Evolutionary conservation across 1,284 basidiomycete genomes (phyloP).

Genomic region (Ustilago crameri): DNA sequence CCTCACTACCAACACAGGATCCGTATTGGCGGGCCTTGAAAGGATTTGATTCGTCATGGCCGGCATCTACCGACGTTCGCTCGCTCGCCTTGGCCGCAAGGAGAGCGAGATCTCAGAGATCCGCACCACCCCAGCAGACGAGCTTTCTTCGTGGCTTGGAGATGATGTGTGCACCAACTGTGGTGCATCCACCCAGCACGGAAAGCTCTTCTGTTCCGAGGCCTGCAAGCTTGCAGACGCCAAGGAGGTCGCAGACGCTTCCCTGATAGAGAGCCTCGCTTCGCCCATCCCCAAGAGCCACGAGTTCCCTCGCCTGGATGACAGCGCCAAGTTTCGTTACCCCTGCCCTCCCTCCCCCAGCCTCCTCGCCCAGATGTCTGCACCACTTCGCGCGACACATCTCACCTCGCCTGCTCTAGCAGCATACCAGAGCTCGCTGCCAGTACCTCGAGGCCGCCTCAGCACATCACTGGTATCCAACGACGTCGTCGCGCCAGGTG

Average conservation of each 20-base stretch:
- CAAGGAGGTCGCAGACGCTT: conserved; percentile 26
- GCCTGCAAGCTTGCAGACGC: conserved; percentile 55
- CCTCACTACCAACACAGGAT: conserved; percentile 13
- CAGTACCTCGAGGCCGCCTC: conserved; percentile 33
- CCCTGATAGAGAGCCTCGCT: conserved; percentile 25
- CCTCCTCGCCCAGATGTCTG: conserved; percentile 55
- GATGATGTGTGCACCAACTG: conserved; percentile 61
- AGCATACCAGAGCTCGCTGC: conserved; percentile 54
- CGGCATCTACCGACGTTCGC: conserved; percentile 49
- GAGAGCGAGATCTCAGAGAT: conserved; percentile 45
- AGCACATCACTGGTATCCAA: conserved; percentile 27
- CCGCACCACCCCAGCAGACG: conserved; percentile 50
- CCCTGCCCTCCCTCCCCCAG: conserved; percentile 58
- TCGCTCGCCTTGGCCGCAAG: conserved; percentile 41
- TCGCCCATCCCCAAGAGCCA: conserved; percentile 28
- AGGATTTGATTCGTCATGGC: conserved; percentile 30
- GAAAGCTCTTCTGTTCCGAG: conserved; percentile 59
- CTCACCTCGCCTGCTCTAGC: conserved; percentile 58
- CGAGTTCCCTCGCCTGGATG: conserved; percentile 20
- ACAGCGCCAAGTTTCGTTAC: conserved; percentile 53
- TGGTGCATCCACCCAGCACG: conserved; percentile 37
- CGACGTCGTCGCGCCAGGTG: conserved; percentile 11
- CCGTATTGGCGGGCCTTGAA: conserved; percentile 27
- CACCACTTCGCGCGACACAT: conserved; percentile 38
- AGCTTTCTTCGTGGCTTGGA: conserved; percentile 57